Evolutionary conservation across 108 stramenopile genomes (phyloP).

Genomic region (Cyclotella sp.): DNA sequence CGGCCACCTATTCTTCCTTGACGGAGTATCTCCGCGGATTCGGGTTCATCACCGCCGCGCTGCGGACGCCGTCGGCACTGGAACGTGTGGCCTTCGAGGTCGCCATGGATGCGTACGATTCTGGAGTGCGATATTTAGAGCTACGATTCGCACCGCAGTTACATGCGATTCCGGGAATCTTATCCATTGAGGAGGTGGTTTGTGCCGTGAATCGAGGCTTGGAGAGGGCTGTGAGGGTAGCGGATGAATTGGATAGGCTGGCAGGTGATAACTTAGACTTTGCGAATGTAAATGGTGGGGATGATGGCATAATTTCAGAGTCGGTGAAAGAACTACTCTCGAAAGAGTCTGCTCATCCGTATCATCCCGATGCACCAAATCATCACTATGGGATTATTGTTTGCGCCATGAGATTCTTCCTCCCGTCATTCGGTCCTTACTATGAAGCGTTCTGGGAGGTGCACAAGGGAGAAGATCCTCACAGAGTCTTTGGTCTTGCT

Average conservation of each 20-base stretch:
- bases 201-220: constrained; percentile 37
- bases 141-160: constrained; percentile 46
- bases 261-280: not conserved
- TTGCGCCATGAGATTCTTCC: constrained; percentile 49
- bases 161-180: constrained; percentile 39
- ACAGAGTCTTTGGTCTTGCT: constrained; percentile 43
- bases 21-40: constrained; percentile 47
- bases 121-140: constrained; percentile 42
- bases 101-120: constrained; percentile 38
- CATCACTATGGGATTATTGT: constrained; percentile 49
- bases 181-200: constrained; percentile 42
- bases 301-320: not conserved
- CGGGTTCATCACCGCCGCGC: constrained; percentile 28
- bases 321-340: constrained; percentile 10
- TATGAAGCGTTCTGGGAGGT: constrained; percentile 49
- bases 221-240: constrained; percentile 36
- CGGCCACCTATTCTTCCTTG: constrained; percentile 21
- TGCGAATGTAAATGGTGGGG: not conserved
- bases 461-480: constrained; percentile 47
- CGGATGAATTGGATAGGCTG: constrained; percentile 44
- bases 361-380: constrained; percentile 44
- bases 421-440: constrained; percentile 39
- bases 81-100: constrained; percentile 48
- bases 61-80: constrained; percentile 27
- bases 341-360: constrained; percentile 25